A percentile compares a stretch with the other conserved stretches of the same genome.
Conservation (phyloP, 2,329 filamentous ascomycete species). For the Corniculantispora saksenae region DNA sequence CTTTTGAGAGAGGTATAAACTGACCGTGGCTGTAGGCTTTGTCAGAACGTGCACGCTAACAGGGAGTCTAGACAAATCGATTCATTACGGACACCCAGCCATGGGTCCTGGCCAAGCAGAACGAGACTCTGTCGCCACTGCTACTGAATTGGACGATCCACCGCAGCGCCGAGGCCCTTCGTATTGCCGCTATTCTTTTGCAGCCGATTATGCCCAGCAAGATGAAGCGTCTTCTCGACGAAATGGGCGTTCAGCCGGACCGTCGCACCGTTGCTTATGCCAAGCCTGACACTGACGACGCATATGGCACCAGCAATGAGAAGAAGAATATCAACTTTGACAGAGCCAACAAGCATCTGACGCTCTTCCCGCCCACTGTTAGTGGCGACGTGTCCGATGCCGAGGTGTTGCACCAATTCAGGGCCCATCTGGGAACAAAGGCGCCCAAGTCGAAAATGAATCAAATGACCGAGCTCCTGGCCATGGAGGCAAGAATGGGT, state of each 20-base stretch:
- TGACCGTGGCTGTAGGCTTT: too few species aligned
- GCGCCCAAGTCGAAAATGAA: conserved; percentile 33
- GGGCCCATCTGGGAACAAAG: conserved; percentile 22
- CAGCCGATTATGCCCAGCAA: conserved; percentile 91
- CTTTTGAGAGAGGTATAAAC: conserved; percentile 63
- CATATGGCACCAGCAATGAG: conserved; percentile 60
- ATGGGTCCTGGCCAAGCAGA: conserved; percentile 60
- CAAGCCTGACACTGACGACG: conserved; percentile 60
- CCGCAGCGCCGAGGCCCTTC: conserved; percentile 71
- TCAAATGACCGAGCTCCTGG: conserved; percentile 30
- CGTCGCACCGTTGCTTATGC: conserved; percentile 66
- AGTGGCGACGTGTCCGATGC: conserved; percentile 28
- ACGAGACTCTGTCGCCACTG: conserved; percentile 34
- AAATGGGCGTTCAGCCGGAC: conserved; percentile 67
- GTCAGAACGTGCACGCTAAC: too few species aligned
- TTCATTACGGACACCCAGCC: conserved; percentile 63
- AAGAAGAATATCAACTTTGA: conserved; percentile 29
- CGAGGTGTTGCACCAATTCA: conserved; percentile 25
- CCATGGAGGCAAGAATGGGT: conserved; percentile 32
- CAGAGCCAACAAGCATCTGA: conserved; percentile 39
- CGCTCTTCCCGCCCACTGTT: conserved; percentile 53
- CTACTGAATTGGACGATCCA: conserved; percentile 65
- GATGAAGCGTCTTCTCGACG: conserved; percentile 69
- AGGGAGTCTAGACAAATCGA: conserved; percentile 37
- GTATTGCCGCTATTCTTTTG: conserved; percentile 79